phyloP scores from a whole-genome alignment of 805 yeast species.

The Priceomyces melissophilus region DNA sequence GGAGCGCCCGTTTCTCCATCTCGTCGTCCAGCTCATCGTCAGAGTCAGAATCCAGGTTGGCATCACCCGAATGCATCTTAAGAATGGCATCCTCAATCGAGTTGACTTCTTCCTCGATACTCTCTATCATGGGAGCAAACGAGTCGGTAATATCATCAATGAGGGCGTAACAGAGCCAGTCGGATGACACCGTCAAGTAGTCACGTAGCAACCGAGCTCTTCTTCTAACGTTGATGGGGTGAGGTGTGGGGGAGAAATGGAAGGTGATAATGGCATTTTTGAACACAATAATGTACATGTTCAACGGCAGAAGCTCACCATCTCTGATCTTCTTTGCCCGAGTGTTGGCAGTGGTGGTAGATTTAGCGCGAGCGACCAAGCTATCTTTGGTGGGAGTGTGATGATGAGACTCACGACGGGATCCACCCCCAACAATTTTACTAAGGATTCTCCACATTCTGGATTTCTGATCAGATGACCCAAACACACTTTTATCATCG shows the following conservation, averaged over 20 bases:
- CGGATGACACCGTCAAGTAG: slow-evolving; percentile 84
- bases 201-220: slow-evolving; percentile 85
- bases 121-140: slow-evolving; percentile 92
- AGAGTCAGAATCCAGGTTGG: slow-evolving; percentile 41
- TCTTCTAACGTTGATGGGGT: slow-evolving; percentile 91
- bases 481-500: slow-evolving; percentile 17
- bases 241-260: slow-evolving; percentile 93
- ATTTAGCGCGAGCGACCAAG: slow-evolving; percentile 9
- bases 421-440: slow-evolving; percentile 6
- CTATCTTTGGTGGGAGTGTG: neutral
- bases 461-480: slow-evolving; percentile 13
- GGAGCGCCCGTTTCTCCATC: slow-evolving; percentile 6
- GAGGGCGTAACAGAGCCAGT: slow-evolving; percentile 95
- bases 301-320: slow-evolving; percentile 78
- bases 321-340: slow-evolving; percentile 33
- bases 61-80: slow-evolving; percentile 73
- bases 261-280: slow-evolving; percentile 87
- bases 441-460: slow-evolving; percentile 13
- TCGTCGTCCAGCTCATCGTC: slow-evolving; percentile 28
- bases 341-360: slow-evolving; percentile 19
- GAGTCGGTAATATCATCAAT: slow-evolving; percentile 97
- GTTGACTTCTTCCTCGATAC: slow-evolving; percentile 92
- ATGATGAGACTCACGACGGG: neutral
- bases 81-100: slow-evolving; percentile 91
- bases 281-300: slow-evolving; percentile 90